Evolutionary conservation across 345 rosid genomes (phyloP).

Genomic region (Moricandia moricandioides): DNA sequence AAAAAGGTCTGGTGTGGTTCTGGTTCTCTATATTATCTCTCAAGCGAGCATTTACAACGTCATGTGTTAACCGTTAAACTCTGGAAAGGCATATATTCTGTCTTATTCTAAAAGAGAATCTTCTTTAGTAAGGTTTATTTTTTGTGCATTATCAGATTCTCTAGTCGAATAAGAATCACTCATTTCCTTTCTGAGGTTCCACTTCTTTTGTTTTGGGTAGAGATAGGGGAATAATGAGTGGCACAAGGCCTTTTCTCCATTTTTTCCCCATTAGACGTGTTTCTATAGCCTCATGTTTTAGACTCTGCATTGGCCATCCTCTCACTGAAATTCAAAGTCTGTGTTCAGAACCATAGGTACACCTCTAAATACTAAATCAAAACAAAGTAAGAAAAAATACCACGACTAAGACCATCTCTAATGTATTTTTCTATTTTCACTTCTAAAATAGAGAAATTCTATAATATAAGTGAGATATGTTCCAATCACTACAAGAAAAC

Average conservation of each 20-base stretch:
- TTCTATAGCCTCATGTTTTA: not conserved
- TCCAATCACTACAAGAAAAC: no score
- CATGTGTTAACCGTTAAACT: conserved; percentile 33
- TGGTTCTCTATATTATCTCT: conserved; percentile 34
- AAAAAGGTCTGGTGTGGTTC: conserved; percentile 33
- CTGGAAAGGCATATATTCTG: conserved; percentile 33
- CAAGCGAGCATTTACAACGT: conserved; percentile 27
- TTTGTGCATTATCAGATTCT: conserved; percentile 31
- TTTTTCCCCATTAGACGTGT: conserved; percentile 29
- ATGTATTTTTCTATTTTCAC: no score
- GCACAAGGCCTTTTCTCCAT: conserved; percentile 13
- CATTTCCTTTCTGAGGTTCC: conserved; percentile 22
- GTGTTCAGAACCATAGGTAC: conserved; percentile 16
- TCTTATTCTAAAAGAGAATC: conserved; percentile 31
- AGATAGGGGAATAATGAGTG: conserved; percentile 33
- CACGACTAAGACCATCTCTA: no score
- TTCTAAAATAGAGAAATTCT: no score
- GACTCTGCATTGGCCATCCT: conserved; percentile 13
- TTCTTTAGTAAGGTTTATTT: conserved; percentile 25
- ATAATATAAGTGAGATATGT: no score
- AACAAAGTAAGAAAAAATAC: no score
- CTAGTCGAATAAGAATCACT: conserved; percentile 36
- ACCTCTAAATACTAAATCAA: not conserved
- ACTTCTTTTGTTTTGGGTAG: not conserved
- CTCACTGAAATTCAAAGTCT: conserved; percentile 19